A percentile compares a stretch with the other conserved stretches of the same genome.
Evolutionary conservation across 768 basidiomycete species (phyloP).

Genomic region (Russula vinacea): DNA sequence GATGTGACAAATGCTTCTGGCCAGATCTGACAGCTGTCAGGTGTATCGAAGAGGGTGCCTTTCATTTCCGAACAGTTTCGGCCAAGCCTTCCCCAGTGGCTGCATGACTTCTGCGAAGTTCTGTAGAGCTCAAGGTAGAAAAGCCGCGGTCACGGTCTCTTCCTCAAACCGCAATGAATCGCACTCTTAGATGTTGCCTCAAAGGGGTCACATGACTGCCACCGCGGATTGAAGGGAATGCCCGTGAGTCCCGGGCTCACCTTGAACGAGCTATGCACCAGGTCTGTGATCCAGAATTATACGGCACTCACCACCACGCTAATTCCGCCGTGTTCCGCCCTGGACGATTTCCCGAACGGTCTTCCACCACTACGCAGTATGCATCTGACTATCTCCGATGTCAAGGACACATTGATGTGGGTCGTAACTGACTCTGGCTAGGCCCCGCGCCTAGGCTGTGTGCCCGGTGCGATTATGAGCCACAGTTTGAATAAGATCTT

Average conservation of each 20-base stretch:
- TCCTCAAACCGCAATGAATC: constrained; percentile 20
- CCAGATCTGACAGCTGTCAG: constrained; percentile 25
- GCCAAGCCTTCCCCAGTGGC: constrained; percentile 5
- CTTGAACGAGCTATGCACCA: neutral
- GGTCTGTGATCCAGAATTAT: neutral
- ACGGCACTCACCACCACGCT: neutral
- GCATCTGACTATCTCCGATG: constrained; percentile 13
- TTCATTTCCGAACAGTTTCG: constrained; percentile 17
- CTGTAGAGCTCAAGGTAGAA: constrained; percentile 13
- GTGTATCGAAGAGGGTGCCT: constrained; percentile 12
- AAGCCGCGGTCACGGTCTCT: constrained; percentile 20
- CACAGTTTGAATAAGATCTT: neutral
- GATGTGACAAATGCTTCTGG: constrained; percentile 16
- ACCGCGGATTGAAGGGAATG: neutral
- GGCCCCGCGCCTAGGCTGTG: neutral
- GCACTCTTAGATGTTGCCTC: neutral
- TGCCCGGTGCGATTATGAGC: constrained; percentile 1
- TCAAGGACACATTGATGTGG: neutral
- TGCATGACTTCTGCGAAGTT: constrained; percentile 16
- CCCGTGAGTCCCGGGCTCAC: too few species aligned
- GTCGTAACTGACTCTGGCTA: constrained; percentile 9
- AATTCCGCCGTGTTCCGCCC: neutral
- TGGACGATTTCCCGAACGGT: neutral
- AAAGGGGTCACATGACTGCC: constrained; percentile 10
- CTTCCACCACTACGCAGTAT: neutral